A percentile compares a stretch with the other conserved stretches of the same genome.
Conservation (phyloP, 768 basidiomycete genomes). For the Leccinellum rugosiceps region DNA sequence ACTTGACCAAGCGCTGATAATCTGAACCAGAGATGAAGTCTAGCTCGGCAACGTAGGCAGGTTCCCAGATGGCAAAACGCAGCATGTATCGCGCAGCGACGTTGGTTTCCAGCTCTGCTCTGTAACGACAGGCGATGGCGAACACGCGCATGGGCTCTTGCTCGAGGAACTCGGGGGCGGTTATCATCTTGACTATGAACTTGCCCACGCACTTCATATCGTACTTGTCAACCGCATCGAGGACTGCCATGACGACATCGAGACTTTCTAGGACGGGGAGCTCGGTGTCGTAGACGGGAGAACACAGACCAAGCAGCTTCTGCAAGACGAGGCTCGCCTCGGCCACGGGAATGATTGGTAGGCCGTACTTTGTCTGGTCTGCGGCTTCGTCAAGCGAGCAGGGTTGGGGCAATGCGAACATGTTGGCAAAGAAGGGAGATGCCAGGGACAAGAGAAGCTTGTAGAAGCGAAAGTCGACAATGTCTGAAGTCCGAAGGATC, state of each 20-base stretch:
- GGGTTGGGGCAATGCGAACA: conserved; percentile 52
- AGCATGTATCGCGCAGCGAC: conserved; percentile 38
- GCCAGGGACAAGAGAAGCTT: conserved; percentile 52
- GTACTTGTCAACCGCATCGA: conserved; percentile 48
- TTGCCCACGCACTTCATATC: conserved; percentile 46
- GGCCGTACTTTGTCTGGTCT: conserved; percentile 31
- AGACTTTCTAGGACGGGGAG: conserved; percentile 35
- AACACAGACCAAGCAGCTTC: conserved; percentile 45
- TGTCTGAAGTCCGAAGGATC: conserved; percentile 53
- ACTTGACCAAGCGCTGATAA: conserved; percentile 36
- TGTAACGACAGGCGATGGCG: conserved; percentile 36
- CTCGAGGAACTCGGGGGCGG: conserved; percentile 31
- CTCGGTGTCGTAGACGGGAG: conserved; percentile 41
- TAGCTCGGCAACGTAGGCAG: conserved; percentile 33
- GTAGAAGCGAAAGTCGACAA: conserved; percentile 50
- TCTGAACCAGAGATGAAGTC: conserved; percentile 36
- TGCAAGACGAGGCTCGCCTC: conserved; percentile 43
- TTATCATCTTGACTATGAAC: conserved; percentile 31
- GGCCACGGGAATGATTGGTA: conserved; percentile 45
- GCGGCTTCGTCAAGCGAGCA: conserved; percentile 23
- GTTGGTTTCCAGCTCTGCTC: conserved; percentile 32
- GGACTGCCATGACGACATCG: conserved; percentile 40
- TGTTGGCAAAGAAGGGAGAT: conserved; percentile 55
- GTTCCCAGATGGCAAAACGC: conserved; percentile 33
- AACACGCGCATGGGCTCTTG: conserved; percentile 37